Percentiles rank a stretch among this genome's conserved stretches.
These are phyloP conservation scores for Candida endomychidarum DNA, from an alignment of 805 yeast genomes.

Conservation along the genomic window DNA sequence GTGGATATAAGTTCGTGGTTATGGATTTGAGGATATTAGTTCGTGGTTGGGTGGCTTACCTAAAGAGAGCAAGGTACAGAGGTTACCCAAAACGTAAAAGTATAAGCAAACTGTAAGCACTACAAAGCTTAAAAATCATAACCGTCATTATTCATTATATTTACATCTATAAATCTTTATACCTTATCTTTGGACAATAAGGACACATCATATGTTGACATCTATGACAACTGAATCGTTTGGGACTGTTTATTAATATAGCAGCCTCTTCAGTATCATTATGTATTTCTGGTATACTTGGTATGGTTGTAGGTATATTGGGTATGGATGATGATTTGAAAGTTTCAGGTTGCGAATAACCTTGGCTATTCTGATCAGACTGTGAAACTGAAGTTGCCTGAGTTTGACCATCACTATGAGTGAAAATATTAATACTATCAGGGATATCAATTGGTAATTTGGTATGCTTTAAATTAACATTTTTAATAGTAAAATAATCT, in stretches of 20 bases:
- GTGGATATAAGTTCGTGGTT: no score
- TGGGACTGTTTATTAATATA: slow-evolving; percentile 27
- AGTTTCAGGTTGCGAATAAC: neutral
- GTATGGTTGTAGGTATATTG: no score
- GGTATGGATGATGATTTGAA: no score
- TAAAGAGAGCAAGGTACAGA: no score
- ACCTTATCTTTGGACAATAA: slow-evolving; percentile 36
- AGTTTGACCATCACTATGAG: neutral
- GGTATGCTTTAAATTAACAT: slow-evolving; percentile 3
- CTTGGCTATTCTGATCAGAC: neutral
- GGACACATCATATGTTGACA: slow-evolving; percentile 47
- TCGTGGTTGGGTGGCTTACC: no score
- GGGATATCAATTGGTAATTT: slow-evolving; percentile 3
- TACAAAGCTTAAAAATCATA: no score
- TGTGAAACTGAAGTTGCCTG: neutral
- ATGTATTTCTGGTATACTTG: no score
- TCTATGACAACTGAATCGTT: slow-evolving; percentile 36
- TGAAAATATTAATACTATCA: neutral
- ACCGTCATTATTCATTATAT: no score
- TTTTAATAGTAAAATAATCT: slow-evolving; percentile 4
- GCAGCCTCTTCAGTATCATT: slow-evolving; percentile 13
- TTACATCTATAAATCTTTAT: slow-evolving; percentile 23
- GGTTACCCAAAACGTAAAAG: no score
- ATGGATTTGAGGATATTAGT: no score
- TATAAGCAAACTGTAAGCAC: no score